Evolutionary conservation across 441 rosid species (phyloP), one percentile per base, ranked within the genome.

Genomic region (Viola pubescens): DNA sequence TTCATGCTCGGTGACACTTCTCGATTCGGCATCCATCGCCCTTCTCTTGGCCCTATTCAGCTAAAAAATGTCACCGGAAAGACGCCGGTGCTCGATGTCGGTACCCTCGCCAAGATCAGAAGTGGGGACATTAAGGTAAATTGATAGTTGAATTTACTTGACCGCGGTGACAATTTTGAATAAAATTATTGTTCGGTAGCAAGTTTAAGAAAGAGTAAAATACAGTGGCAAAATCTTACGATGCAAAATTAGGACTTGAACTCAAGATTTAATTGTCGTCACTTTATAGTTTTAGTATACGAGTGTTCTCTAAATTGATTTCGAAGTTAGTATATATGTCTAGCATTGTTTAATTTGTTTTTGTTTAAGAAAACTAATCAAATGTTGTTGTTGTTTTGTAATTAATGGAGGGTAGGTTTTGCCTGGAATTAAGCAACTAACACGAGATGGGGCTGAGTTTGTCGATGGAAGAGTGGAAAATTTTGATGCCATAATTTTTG

Each of bases 51-150:
- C 2, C 97, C 97, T 34, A 76, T 89, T 12, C 76, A 83, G 67
- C 83, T 82, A 54, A 87, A 87, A 67, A 76, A 48, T 58, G 58
- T 56, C 55, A 70, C 83, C 0, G 92, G 95, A 12, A 89, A 87
- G 75, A 89, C 97, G 12, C 97, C 95, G 2, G 92, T 89, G 16
- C 59, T 89, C 60, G 97, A 89, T 58, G 73, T 89, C 47, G 97
- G 97, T 0, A 82, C 97, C 40, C 76, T 87, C 10, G 76, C 81
- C 4, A 81, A 78, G 69, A 87, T 89, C 72, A 78, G 67, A 73
- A 81, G 67, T 45, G 95, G 97, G 3, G 60, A 82, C 52, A 75
- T 89, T 66, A 87, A 87, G 95, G 97, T 82, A 47, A 6, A 38
- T 10, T 8, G 9, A 4, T 41, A 34, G 4, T 19, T 19, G 26